Conservation (phyloP, 768 basidiomycete genomes). For the Psilocybe sp. region DNA sequence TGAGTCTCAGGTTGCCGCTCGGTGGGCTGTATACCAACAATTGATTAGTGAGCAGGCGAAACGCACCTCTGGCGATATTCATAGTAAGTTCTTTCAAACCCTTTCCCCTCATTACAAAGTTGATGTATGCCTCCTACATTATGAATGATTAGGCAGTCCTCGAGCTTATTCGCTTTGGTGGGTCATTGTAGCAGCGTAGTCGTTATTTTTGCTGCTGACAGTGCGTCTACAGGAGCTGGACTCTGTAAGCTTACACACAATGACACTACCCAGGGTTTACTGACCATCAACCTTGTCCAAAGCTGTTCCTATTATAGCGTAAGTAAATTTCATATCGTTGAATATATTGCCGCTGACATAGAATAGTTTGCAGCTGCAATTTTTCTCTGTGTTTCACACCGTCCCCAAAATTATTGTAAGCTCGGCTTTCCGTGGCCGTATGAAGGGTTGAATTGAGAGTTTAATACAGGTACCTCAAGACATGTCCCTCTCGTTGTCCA, state of each 20-base stretch:
- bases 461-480: background rate
- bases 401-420: background rate
- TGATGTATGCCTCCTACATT: background rate
- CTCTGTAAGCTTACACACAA: too few species aligned
- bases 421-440: background rate
- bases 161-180: background rate
- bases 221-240: too few species aligned
- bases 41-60: background rate
- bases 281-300: background rate
- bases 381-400: background rate
- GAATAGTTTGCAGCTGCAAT: background rate
- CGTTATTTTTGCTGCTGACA: too few species aligned
- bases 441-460: too few species aligned
- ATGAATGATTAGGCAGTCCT: background rate
- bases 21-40: background rate
- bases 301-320: background rate
- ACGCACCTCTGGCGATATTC: background rate
- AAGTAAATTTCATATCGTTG: too few species aligned
- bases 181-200: background rate
- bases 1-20: background rate
- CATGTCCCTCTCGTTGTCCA: background rate
- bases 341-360: too few species aligned
- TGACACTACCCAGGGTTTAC: too few species aligned
- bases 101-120: too few species aligned
- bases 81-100: background rate